A percentile compares a stretch with the other conserved stretches of the same genome.
phyloP scores from a whole-genome alignment of 2,329 filamentous ascomycete species.

The Alternaria sp. region DNA sequence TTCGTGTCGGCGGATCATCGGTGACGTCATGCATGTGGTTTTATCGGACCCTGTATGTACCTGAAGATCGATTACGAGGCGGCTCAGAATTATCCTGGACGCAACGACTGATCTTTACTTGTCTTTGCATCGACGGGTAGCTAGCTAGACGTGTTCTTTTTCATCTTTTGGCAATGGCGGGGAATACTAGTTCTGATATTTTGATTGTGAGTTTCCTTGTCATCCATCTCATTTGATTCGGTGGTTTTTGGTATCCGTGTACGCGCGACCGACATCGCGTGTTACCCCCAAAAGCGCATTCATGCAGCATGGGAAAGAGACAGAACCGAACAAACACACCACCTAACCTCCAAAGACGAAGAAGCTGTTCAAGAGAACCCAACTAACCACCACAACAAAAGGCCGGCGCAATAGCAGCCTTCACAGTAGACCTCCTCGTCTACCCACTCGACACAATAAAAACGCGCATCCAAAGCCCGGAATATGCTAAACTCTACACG shows the following conservation, averaged over 20 bases:
- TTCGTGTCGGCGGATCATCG: not conserved
- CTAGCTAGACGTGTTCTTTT: not conserved
- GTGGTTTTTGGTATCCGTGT: too few relatives aligned
- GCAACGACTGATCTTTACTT: not conserved
- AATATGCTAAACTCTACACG: conserved; percentile 72
- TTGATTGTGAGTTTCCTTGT: conserved; percentile 63
- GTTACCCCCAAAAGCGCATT: too few relatives aligned
- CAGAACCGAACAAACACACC: not conserved
- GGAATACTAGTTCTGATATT: conserved; percentile 61
- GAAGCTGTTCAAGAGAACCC: not conserved
- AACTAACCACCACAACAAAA: conserved; percentile 44
- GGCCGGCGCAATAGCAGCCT: conserved; percentile 85
- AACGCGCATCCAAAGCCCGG: conserved; percentile 79
- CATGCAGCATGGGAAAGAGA: too few relatives aligned
- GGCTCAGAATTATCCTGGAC: not conserved
- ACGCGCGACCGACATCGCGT: too few relatives aligned
- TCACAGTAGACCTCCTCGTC: conserved; percentile 82
- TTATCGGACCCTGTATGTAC: not conserved
- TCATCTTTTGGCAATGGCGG: conserved; percentile 37
- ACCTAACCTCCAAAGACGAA: not conserved
- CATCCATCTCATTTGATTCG: too few relatives aligned
- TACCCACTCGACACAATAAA: conserved; percentile 92
- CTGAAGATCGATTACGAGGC: not conserved
- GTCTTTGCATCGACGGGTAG: too few relatives aligned
- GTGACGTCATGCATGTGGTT: conserved; percentile 2